Conservation (phyloP, 139 green algal genomes). For the Chlamydomonas asymmetrica region DNA sequence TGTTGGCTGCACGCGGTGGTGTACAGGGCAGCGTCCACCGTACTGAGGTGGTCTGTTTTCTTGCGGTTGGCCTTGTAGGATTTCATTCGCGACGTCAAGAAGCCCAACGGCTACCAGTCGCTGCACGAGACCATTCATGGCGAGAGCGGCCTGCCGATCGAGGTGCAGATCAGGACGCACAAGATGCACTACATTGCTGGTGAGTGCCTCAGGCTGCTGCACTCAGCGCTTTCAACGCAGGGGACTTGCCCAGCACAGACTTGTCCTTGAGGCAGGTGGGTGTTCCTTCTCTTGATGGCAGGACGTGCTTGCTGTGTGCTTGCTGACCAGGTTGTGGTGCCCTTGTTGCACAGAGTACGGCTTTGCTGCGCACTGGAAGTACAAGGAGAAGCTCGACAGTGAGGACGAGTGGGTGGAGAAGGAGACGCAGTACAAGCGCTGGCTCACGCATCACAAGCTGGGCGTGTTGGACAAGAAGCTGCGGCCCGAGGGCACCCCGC, state of each 20-base stretch:
- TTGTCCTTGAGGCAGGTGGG: too few species aligned
- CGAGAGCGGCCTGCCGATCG: conserved; percentile 55
- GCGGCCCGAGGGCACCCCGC: conserved; percentile 32
- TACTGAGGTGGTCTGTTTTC: too few species aligned
- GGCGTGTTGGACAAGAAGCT: conserved; percentile 56
- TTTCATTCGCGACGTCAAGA: conserved; percentile 83
- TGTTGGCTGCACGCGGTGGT: too few species aligned
- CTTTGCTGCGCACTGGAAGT: conserved; percentile 93
- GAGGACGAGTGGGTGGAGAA: conserved; percentile 46
- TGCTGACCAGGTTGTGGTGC: too few species aligned
- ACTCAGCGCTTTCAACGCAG: too few species aligned
- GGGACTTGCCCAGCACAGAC: too few species aligned
- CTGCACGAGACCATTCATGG: conserved; percentile 61
- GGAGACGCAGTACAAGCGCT: conserved; percentile 58
- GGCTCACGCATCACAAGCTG: conserved; percentile 50
- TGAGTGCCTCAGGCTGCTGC: not conserved
- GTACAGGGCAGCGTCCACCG: too few species aligned
- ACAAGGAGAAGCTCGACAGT: conserved; percentile 84
- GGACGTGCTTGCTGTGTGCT: too few species aligned
- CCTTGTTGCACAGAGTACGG: conserved; percentile 93
- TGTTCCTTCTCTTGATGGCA: too few species aligned
- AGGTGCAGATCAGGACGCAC: conserved; percentile 90
- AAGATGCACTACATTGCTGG: conserved; percentile 57
- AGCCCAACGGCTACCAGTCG: conserved; percentile 93
- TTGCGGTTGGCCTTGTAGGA: conserved; percentile 84